Evolutionary conservation across 1,284 basidiomycete species (phyloP).

Genomic region (Leucoagaricus sp.): DNA sequence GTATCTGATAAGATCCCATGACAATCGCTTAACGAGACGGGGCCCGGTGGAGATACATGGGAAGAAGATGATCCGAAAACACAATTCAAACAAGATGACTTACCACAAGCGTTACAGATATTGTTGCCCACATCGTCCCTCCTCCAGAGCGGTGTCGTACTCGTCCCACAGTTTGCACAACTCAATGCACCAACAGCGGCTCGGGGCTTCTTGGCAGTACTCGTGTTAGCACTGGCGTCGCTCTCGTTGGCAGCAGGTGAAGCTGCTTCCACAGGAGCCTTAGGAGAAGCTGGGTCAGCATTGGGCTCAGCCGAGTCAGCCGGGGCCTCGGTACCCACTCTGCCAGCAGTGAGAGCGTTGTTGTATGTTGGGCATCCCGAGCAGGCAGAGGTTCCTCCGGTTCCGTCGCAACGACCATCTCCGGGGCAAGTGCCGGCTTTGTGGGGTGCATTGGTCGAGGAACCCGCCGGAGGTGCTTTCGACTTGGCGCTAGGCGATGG

Average conservation of each 20-base stretch:
- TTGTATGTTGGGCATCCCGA: conserved; percentile 94
- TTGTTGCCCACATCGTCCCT: conserved; percentile 93
- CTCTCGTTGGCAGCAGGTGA: conserved; percentile 31
- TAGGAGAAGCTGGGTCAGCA: conserved; percentile 26
- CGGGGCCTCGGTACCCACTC: conserved; percentile 30
- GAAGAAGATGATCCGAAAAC: neutral
- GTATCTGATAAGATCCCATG: conserved; percentile 31
- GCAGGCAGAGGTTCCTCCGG: conserved; percentile 88
- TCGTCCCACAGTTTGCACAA: conserved; percentile 91
- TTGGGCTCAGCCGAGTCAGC: conserved; percentile 24
- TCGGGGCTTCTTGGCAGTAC: conserved; percentile 28
- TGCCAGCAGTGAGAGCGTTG: conserved; percentile 62
- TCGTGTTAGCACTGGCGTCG: conserved; percentile 24
- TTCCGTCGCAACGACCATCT: conserved; percentile 94
- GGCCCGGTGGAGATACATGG: neutral
- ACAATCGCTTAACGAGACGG: neutral
- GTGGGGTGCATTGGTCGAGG: conserved; percentile 21
- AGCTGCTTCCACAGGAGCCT: conserved; percentile 25
- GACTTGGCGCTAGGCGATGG: conserved; percentile 15
- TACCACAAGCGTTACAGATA: conserved; percentile 92
- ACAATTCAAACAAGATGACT: conserved; percentile 36
- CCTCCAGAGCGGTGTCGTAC: conserved; percentile 93
- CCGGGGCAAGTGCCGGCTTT: conserved; percentile 84
- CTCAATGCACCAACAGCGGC: conserved; percentile 76
- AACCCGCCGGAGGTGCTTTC: conserved; percentile 12